phyloP scores from a whole-genome alignment of 169 alveolate genomes.

The Condylostoma magnum region DNA sequence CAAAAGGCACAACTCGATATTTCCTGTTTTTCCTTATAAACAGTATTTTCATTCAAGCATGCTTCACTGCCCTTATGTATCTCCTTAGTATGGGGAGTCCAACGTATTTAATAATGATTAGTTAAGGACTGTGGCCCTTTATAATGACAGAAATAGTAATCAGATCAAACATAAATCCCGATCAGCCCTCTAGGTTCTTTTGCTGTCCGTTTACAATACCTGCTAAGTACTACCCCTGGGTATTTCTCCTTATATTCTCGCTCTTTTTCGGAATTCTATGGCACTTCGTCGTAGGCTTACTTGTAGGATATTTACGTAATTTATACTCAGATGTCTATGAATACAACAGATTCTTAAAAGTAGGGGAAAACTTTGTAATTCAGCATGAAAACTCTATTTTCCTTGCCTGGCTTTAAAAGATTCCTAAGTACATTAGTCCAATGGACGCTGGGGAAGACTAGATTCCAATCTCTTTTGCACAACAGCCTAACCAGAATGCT shows the following conservation, averaged over 20 bases:
- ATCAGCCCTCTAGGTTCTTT: neutral
- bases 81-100: neutral
- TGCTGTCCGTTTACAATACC: conserved; percentile 17
- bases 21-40: conserved; percentile 15
- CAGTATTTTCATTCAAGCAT: neutral
- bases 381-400: neutral
- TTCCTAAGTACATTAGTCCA: neutral
- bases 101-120: neutral
- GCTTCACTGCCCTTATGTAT: neutral
- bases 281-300: neutral
- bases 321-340: conserved; percentile 20
- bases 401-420: neutral
- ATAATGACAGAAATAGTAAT: conserved; percentile 31
- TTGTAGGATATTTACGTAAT: conserved; percentile 31
- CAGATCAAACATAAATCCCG: conserved; percentile 26
- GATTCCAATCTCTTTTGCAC: neutral
- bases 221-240: conserved; percentile 24
- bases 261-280: neutral
- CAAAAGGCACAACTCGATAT: conserved; percentile 21
- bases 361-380: neutral
- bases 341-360: neutral
- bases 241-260: conserved; percentile 7
- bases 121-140: conserved; percentile 29
- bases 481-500: neutral
- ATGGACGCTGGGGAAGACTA: neutral